Evolutionary conservation across 2,329 filamentous ascomycete genomes (phyloP).

Genomic region (Elsinoe necatrix): DNA sequence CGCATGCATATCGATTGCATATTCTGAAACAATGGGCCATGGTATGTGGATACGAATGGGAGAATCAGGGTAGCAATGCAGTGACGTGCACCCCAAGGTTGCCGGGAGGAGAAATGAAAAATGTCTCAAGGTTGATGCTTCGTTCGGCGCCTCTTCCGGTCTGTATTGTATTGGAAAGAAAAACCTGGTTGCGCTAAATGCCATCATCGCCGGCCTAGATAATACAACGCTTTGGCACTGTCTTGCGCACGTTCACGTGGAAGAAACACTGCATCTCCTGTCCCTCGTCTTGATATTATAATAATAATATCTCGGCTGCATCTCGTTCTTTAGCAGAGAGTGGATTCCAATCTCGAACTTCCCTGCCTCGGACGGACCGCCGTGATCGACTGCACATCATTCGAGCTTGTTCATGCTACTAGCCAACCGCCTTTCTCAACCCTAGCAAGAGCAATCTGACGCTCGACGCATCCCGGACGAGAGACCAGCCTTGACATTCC

Average conservation of each 20-base stretch:
- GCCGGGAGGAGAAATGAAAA: background rate
- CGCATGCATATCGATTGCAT: background rate
- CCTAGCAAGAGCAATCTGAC: background rate
- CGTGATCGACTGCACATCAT: constrained; percentile 11
- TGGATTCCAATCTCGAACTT: constrained; percentile 1
- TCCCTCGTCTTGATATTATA: background rate
- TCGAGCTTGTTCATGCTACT: constrained; percentile 5
- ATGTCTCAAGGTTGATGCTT: background rate
- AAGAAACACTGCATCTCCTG: constrained; percentile 4
- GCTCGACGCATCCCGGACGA: background rate
- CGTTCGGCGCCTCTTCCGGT: background rate
- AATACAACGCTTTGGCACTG: constrained; percentile 9
- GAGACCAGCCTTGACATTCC: constrained; percentile 9
- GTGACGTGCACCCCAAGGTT: background rate
- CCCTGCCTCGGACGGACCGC: background rate
- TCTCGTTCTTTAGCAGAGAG: background rate
- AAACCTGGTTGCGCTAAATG: background rate
- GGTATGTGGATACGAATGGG: background rate
- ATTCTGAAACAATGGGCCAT: background rate
- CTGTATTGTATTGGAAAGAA: background rate
- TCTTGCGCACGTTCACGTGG: constrained; percentile 9
- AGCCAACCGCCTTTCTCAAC: background rate
- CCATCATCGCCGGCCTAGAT: background rate
- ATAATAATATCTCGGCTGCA: background rate
- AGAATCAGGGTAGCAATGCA: background rate